Evolutionary conservation across 1,139 yeast genomes (phyloP), one percentile per base, ranked within the genome.

Genomic region (Hemisphaericaspora xylofermentans): DNA sequence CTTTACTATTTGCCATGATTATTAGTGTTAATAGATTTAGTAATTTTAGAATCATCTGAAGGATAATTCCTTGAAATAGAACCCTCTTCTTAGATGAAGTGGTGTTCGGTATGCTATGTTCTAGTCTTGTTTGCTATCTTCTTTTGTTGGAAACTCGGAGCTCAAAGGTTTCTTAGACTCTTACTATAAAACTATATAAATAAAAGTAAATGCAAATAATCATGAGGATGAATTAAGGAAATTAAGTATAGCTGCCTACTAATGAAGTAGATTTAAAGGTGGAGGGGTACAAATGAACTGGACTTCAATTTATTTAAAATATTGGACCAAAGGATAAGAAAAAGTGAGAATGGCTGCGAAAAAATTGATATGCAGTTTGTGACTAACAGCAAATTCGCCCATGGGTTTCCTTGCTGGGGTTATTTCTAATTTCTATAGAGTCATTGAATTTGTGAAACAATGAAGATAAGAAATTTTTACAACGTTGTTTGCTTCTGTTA

Each of bases 11-110:
- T 14, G 31, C 17, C 2, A 35, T 12, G 13, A 35, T 28, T 28
- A 35, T 35, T 19, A 28, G 28, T 35, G 31, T 15, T 10, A 35
- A 18, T 35, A 35, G 31, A n/a, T 22, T 14, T 15, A 19, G 33
- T 35, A 35, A n/a, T 35, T 27, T 19, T 12, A 35, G 21, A 28
- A 35, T 30, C 38, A 35, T 35, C 25, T 35, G 22, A 18, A 9
- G 13, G n/a, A 19, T 18, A 19, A 31, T 6, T n/a, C 34, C 15
- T 8, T 24, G 10, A 9, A 24, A 9, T 9, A 8, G n/a, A 24
- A 24, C 22, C 8, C 22, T 19, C 22, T 19, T 19, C 22, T 19
- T 19, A 8, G 12, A 5, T 24, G 27, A 24, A 24, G 24, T 9
- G n/a, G n/a, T n/a, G n/a, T n/a, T n/a, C n/a, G n/a, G n/a, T n/a